phyloP scores from a whole-genome alignment of 805 yeast species.

The Candida lessepsii region DNA sequence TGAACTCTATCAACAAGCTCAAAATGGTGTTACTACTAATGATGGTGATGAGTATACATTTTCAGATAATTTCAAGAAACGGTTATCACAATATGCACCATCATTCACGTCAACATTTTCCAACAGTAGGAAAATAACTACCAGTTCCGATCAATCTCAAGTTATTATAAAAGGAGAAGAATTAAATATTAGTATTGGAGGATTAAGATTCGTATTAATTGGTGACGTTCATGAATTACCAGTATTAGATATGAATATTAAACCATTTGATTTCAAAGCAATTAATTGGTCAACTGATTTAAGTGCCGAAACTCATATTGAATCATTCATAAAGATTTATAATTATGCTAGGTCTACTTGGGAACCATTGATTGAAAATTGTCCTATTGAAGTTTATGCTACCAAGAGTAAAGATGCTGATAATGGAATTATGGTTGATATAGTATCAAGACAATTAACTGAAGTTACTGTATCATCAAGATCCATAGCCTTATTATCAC shows the following conservation, averaged over 20 bases:
- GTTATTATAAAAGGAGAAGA: constrained; percentile 67
- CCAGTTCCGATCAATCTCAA: too few relatives aligned
- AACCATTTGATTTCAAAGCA: constrained; percentile 66
- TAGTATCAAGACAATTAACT: constrained; percentile 72
- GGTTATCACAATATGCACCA: constrained; percentile 65
- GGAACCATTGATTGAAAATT: constrained; percentile 92
- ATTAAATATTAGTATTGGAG: constrained; percentile 64
- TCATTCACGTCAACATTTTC: constrained; percentile 57
- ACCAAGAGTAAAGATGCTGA: constrained; percentile 53
- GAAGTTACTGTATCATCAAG: constrained; percentile 82
- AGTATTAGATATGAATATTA: constrained; percentile 69
- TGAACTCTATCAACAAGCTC: constrained; percentile 41
- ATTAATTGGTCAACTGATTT: constrained; percentile 86
- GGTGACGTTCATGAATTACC: constrained; percentile 94
- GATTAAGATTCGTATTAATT: constrained; percentile 75
- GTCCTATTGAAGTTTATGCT: constrained; percentile 75
- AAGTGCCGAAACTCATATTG: constrained; percentile 64
- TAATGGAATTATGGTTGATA: constrained; percentile 50
- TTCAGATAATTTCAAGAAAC: constrained; percentile 62
- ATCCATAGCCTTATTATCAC: constrained; percentile 73
- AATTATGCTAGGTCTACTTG: constrained; percentile 88
- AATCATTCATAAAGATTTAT: constrained; percentile 70
- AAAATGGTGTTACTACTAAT: constrained; percentile 13
- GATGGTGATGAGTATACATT: constrained; percentile 37
- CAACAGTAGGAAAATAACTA: constrained; percentile 17